A percentile compares a stretch with the other conserved stretches of the same genome.
Conservation (phyloP, 441 rosid genomes). For the Erodium moschatum region DNA sequence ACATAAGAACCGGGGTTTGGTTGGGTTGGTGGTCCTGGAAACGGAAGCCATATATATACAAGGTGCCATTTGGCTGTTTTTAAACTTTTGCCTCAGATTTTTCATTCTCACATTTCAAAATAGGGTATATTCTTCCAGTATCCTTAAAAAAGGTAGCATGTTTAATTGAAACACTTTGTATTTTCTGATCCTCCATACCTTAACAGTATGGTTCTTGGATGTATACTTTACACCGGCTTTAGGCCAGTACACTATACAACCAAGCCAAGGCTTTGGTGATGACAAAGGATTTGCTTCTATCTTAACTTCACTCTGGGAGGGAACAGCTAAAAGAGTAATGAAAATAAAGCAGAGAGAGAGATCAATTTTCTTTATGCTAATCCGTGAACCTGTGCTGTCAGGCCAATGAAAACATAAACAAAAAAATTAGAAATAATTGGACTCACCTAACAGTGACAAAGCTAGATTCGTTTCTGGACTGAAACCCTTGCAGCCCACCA, state of each 20-base stretch:
- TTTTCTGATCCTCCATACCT: not conserved
- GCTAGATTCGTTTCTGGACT: not conserved
- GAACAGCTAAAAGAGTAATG: not conserved
- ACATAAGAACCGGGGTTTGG: not conserved
- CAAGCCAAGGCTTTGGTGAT: not conserved
- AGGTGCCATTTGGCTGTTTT: too few relatives aligned
- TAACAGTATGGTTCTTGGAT: not conserved
- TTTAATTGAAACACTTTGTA: not conserved
- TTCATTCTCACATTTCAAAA: too few relatives aligned
- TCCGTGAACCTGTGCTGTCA: slow-evolving; percentile 19
- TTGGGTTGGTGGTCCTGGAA: not conserved
- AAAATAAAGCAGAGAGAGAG: not conserved
- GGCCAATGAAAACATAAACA: slow-evolving; percentile 28
- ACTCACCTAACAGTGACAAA: slow-evolving; percentile 13
- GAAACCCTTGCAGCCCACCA: slow-evolving; percentile 12
- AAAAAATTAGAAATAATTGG: slow-evolving; percentile 5
- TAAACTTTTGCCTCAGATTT: too few relatives aligned
- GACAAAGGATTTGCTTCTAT: not conserved
- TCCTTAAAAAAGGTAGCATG: too few relatives aligned
- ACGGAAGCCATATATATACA: not conserved
- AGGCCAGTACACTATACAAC: too few relatives aligned
- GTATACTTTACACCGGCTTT: too few relatives aligned
- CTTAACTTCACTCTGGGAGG: not conserved
- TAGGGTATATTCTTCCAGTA: too few relatives aligned
- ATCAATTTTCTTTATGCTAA: slow-evolving; percentile 1